phyloP scores from a whole-genome alignment of 805 yeast genomes.

The Lachancea thermotolerans region DNA sequence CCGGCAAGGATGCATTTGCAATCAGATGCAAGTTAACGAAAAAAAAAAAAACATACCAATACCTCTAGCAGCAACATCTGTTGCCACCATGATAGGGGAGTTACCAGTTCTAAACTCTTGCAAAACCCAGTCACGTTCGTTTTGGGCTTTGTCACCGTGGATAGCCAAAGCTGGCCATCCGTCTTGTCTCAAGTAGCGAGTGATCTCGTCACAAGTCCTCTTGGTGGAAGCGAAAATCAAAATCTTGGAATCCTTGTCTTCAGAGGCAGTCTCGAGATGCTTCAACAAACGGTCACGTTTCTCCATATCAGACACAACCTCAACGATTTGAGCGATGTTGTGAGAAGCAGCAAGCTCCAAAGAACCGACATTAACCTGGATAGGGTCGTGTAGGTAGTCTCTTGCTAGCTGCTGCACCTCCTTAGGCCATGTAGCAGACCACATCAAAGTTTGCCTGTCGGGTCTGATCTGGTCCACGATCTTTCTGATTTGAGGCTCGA shows the following conservation, averaged over 20 bases:
- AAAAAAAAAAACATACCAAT: slow-evolving; percentile 68
- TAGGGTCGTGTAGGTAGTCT: slow-evolving; percentile 87
- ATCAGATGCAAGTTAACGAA: slow-evolving; percentile 1
- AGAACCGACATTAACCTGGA: slow-evolving; percentile 95
- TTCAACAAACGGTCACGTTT: slow-evolving; percentile 86
- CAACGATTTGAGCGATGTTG: slow-evolving; percentile 88
- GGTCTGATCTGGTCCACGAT: slow-evolving; percentile 98
- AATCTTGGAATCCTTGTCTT: slow-evolving; percentile 63
- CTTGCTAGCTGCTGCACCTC: slow-evolving; percentile 89
- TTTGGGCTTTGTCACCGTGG: slow-evolving; percentile 97
- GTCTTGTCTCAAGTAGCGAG: slow-evolving; percentile 84
- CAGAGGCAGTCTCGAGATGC: slow-evolving; percentile 76
- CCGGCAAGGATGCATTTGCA: not conserved
- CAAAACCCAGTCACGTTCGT: slow-evolving; percentile 98
- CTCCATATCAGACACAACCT: slow-evolving; percentile 85
- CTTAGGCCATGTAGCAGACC: slow-evolving; percentile 99
- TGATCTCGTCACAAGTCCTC: slow-evolving; percentile 95
- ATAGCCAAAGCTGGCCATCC: slow-evolving; percentile 99
- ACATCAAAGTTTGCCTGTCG: slow-evolving; percentile 98
- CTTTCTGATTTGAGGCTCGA: slow-evolving; percentile 98
- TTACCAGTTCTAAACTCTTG: slow-evolving; percentile 86
- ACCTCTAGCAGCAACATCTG: slow-evolving; percentile 99
- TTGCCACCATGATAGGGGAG: slow-evolving; percentile 96
- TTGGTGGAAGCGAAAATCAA: slow-evolving; percentile 93
- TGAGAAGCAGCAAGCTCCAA: slow-evolving; percentile 94